Percentiles rank a stretch among this genome's conserved stretches.
phyloP scores from a whole-genome alignment of 2,329 filamentous ascomycete species.

The Phialemonium atrogriseum region DNA sequence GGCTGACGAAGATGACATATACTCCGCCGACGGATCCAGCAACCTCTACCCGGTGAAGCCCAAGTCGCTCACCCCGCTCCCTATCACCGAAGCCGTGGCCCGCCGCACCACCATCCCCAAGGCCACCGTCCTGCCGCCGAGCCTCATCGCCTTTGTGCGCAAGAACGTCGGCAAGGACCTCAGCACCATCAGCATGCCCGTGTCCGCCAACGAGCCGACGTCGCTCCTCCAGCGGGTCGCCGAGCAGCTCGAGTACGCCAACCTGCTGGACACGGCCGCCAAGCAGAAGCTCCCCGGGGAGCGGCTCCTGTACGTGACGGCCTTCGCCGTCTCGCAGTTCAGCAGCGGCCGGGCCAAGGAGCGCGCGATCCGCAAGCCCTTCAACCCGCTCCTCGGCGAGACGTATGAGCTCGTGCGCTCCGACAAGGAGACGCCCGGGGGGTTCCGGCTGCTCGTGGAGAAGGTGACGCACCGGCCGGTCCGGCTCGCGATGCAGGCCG shows the following conservation, averaged over 20 bases:
- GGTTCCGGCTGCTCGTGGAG: conserved; percentile 87
- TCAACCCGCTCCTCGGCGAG: conserved; percentile 94
- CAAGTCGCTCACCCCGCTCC: conserved; percentile 69
- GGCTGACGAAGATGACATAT: conserved; percentile 49
- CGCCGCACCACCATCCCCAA: conserved; percentile 65
- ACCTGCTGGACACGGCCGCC: conserved; percentile 70
- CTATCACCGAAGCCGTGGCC: conserved; percentile 54
- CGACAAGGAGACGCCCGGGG: conserved; percentile 61
- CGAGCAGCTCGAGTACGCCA: conserved; percentile 85
- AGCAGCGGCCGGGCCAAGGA: conserved; percentile 79
- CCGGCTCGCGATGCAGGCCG: conserved; percentile 86
- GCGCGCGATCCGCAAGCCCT: conserved; percentile 87
- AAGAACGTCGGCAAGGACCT: conserved; percentile 98
- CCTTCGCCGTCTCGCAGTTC: conserved; percentile 84
- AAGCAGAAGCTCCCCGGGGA: conserved; percentile 53
- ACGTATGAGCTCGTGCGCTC: conserved; percentile 88
- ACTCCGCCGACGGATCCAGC: conserved; percentile 47
- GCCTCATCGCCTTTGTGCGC: conserved; percentile 84
- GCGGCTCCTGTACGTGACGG: conserved; percentile 74
- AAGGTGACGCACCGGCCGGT: conserved; percentile 93
- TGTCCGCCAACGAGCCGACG: conserved; percentile 87
- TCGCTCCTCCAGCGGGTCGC: conserved; percentile 83
- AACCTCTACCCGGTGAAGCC: conserved; percentile 66
- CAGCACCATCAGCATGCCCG: conserved; percentile 94
- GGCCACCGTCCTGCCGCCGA: conserved; percentile 74